Conservation (phyloP, 768 basidiomycete species). For the Mrakia gelida region DNA sequence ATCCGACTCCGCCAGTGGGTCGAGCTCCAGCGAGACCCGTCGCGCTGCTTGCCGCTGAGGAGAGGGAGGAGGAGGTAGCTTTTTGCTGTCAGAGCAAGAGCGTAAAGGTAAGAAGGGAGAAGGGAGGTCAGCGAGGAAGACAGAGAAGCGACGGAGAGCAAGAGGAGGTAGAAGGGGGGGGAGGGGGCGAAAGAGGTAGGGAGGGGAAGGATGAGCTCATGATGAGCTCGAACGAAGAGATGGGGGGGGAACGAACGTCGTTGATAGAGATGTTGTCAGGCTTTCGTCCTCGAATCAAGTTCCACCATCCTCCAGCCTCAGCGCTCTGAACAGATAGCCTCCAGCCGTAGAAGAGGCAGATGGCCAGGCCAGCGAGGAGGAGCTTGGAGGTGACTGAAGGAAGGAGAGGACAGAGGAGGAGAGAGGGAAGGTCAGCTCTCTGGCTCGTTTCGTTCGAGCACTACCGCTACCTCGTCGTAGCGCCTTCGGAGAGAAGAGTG, state of each 20-base stretch:
- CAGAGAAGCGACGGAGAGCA: no score
- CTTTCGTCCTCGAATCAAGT: conserved; percentile 22
- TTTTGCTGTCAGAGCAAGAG: conserved; percentile 5
- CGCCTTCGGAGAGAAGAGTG: not conserved
- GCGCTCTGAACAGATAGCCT: conserved; percentile 22
- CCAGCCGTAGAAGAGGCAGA: conserved; percentile 26
- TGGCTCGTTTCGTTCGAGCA: no score
- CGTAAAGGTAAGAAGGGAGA: not conserved
- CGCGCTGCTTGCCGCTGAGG: not conserved
- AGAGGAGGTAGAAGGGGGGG: not conserved
- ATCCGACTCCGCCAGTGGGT: not conserved
- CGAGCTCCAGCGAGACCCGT: not conserved
- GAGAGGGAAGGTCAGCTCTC: not conserved
- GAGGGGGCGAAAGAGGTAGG: not conserved
- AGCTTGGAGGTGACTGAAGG: conserved; percentile 21
- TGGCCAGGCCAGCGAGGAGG: conserved; percentile 19
- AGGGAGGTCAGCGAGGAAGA: not conserved
- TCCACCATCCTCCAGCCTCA: conserved; percentile 33
- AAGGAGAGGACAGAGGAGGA: not conserved
- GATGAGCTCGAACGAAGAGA: not conserved
- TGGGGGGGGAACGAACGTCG: conserved; percentile 1
- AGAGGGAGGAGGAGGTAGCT: not conserved
- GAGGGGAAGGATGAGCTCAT: not conserved
- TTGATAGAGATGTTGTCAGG: not conserved
- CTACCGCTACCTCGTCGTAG: no score